phyloP scores from a whole-genome alignment of 345 rosid genomes.

The Viola odorata region DNA sequence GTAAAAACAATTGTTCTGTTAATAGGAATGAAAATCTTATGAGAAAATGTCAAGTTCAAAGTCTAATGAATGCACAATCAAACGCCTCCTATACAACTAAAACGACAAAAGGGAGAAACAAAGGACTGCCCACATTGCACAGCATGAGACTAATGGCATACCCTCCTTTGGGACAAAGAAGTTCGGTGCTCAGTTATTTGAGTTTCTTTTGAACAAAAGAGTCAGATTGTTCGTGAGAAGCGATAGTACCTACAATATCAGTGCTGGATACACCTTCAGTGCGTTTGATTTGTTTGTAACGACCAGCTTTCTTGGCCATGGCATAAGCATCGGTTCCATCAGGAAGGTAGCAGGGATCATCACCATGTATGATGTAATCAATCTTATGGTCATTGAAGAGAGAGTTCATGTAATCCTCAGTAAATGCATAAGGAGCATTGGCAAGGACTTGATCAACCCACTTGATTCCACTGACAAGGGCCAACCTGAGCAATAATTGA shows the following conservation, averaged over 20 bases:
- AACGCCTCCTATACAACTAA: neutral
- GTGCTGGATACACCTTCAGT: slow-evolving; percentile 99
- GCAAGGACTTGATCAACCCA: slow-evolving; percentile 97
- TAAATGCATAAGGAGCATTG: slow-evolving; percentile 84
- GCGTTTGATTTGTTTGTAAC: slow-evolving; percentile 95
- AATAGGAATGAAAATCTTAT: slow-evolving; percentile 4
- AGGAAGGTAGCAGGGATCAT: slow-evolving; percentile 92
- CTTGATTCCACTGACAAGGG: slow-evolving; percentile 80
- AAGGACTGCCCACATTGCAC: too few species aligned
- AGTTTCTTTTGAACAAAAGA: neutral
- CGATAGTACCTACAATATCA: slow-evolving; percentile 82
- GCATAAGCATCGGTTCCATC: slow-evolving; percentile 98
- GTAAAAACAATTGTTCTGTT: slow-evolving; percentile 7
- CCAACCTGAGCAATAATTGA: slow-evolving; percentile 41
- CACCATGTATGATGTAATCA: slow-evolving; percentile 91
- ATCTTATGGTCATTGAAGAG: slow-evolving; percentile 78
- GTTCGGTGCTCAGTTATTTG: too few species aligned
- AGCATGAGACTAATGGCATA: too few species aligned
- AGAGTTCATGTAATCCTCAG: slow-evolving; percentile 75
- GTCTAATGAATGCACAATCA: neutral
- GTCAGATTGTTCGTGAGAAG: slow-evolving; percentile 3
- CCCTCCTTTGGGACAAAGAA: too few species aligned
- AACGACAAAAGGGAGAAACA: neutral
- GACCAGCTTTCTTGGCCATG: slow-evolving; percentile 76
- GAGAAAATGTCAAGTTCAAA: neutral